These are phyloP conservation scores for Xerocomus spinulosus DNA, from an alignment of 768 basidiomycete species.

Conservation along the genomic window DNA sequence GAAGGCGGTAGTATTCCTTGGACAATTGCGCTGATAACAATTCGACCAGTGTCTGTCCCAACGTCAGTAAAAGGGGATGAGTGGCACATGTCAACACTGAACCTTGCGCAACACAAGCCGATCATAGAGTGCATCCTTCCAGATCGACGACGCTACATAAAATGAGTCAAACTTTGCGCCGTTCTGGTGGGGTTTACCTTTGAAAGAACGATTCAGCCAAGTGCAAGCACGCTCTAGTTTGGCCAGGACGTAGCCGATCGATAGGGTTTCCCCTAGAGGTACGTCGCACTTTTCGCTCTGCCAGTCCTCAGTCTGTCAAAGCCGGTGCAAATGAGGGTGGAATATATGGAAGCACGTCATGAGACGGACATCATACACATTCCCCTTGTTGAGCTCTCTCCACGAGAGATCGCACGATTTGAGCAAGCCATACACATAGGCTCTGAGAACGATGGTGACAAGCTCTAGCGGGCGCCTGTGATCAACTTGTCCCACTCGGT, in stretches of 20 bases:
- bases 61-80: constrained; percentile 5
- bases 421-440: constrained; percentile 61
- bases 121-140: constrained; percentile 48
- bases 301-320: constrained; percentile 75
- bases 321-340: constrained; percentile 8
- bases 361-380: constrained; percentile 68
- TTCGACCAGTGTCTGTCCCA: constrained; percentile 22
- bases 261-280: constrained; percentile 60
- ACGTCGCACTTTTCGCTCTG: constrained; percentile 87
- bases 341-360: constrained; percentile 12
- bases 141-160: constrained; percentile 40
- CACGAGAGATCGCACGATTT: constrained; percentile 82
- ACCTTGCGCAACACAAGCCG: constrained; percentile 61
- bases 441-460: constrained; percentile 61
- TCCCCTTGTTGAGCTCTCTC: constrained; percentile 73
- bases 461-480: constrained; percentile 54
- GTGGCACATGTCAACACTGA: not conserved
- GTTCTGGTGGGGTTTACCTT: constrained; percentile 31
- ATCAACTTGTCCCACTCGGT: constrained; percentile 30
- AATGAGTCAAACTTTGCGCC: constrained; percentile 4
- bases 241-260: constrained; percentile 47
- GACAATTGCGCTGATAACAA: constrained; percentile 23
- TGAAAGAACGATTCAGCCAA: constrained; percentile 51
- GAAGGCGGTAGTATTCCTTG: constrained; percentile 24
- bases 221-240: constrained; percentile 55